These are phyloP conservation scores for Anthostomella pinea DNA, from an alignment of 2,329 filamentous ascomycete species.

Conservation along the genomic window DNA sequence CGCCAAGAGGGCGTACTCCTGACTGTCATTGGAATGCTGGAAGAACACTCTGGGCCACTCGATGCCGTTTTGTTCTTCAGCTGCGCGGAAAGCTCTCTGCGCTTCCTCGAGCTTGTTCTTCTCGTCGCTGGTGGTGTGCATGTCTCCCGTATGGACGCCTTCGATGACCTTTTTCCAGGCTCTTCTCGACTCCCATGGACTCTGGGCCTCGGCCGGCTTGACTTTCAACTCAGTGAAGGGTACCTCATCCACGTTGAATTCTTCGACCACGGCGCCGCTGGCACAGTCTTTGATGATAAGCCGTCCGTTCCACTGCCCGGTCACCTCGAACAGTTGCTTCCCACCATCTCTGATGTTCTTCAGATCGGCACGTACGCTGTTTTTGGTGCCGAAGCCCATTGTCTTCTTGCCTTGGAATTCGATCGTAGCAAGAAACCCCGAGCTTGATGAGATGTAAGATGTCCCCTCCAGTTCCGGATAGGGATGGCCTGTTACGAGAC, in stretches of 20 bases:
- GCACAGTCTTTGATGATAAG: conserved; percentile 20
- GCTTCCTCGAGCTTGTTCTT: conserved; percentile 23
- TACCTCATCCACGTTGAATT: conserved; percentile 20
- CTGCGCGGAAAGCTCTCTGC: conserved; percentile 22
- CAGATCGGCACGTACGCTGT: conserved; percentile 24
- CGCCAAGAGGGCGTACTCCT: conserved; percentile 21
- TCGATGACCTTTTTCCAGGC: conserved; percentile 20
- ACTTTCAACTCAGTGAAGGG: conserved; percentile 11
- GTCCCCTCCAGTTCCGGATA: conserved; percentile 27
- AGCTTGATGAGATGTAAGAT: conserved; percentile 27
- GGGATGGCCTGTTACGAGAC: conserved; percentile 18
- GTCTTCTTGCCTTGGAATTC: conserved; percentile 19
- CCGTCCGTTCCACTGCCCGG: conserved; percentile 26
- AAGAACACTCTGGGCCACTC: conserved; percentile 28
- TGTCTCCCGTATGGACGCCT: conserved; percentile 17
- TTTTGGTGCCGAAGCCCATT: conserved; percentile 14
- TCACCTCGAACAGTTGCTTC: conserved; percentile 26
- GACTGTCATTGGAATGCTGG: background rate
- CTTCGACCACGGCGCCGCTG: conserved; percentile 11
- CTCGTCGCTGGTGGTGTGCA: conserved; percentile 10
- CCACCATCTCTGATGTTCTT: conserved; percentile 12
- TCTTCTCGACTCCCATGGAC: conserved; percentile 24
- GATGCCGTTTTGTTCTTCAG: conserved; percentile 11
- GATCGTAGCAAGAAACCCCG: conserved; percentile 26
- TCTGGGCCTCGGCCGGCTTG: conserved; percentile 13